Evolutionary conservation across 345 rosid genomes (phyloP), one percentile per base, ranked within the genome.

Genomic region (Acer negundo): DNA sequence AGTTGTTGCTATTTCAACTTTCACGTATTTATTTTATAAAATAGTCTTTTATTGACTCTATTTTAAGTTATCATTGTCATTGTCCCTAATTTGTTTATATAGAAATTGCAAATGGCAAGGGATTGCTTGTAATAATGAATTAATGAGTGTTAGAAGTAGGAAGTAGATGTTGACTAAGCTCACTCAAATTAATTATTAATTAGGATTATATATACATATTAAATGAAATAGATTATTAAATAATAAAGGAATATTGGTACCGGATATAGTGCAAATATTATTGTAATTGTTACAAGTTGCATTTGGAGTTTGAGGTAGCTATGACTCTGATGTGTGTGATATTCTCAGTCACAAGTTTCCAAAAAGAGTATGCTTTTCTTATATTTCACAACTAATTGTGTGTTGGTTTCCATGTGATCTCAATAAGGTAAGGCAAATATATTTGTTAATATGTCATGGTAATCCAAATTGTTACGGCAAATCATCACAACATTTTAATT

Each of bases 231-330:
- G 7, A n/a, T 2, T 28, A 20, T n/a, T 49, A 70, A 51, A 10
- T 55, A 24, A 31, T 35, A n/a, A 59, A 22, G 10, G 6, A 17
- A 12, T 31, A 51, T 2, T 2, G 1, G 5, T 31, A 28, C 31
- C 31, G 2, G 2, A 28, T 19, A 58, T 23, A 24, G 10, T 17
- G 23, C 23, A 56, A 56, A 56, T 15, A 69, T 20, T 56, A 19
- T 58, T 38, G 31, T 38, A 22, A 42, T 40, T 40, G 55, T n/a
- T n/a, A n/a, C 42, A 73, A 73, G 55, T 73, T 73, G 76, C 67
- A 13, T 40, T 2, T 23, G 40, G 13, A 13, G 26, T 38, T 40
- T 22, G 22, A 13, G 53, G 67, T 15, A 73, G 67, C 5, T 61
- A 23, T 6, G 28, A 5, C 38, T 28, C 2, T 28, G 31, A 9